phyloP scores from a whole-genome alignment of 495 filamentous ascomycete species.

The Daldinia caldariorum region DNA sequence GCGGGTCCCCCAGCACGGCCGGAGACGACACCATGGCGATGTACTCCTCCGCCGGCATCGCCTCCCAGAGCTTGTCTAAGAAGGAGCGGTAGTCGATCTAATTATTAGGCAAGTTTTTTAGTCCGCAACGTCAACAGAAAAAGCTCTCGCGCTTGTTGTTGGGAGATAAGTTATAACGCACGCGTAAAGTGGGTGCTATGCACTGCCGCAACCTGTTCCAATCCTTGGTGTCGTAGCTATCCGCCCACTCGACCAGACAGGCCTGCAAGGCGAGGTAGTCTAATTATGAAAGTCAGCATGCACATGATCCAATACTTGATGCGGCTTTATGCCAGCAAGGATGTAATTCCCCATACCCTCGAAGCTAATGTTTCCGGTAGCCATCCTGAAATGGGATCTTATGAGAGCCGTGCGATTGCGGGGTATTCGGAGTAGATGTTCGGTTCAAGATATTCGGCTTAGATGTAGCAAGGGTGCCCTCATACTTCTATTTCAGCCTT shows the following conservation, averaged over 20 bases:
- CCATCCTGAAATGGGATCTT: conserved; percentile 17
- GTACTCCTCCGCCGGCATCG: conserved; percentile 77
- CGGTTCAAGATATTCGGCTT: background rate
- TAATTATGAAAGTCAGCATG: conserved; percentile 37
- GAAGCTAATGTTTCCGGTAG: conserved; percentile 43
- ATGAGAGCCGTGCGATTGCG: background rate
- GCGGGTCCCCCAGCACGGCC: conserved; percentile 73
- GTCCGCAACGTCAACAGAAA: background rate
- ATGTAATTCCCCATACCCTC: conserved; percentile 33
- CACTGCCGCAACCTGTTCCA: conserved; percentile 75
- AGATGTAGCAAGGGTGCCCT: background rate
- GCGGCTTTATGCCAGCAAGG: background rate
- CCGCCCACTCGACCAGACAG: conserved; percentile 77
- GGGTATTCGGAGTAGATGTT: background rate
- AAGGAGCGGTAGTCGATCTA: conserved; percentile 79
- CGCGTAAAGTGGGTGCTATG: conserved; percentile 74
- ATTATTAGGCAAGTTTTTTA: background rate
- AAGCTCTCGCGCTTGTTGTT: background rate
- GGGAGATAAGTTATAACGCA: conserved; percentile 40
- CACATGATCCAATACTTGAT: background rate
- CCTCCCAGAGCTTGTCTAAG: conserved; percentile 74
- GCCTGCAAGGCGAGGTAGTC: conserved; percentile 64
- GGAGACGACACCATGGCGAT: conserved; percentile 73
- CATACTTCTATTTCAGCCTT: background rate
- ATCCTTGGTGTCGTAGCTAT: conserved; percentile 86